A percentile compares a stretch with the other conserved stretches of the same genome.
These are phyloP conservation scores for Solanum tarijense DNA, from an alignment of 257 asterid genomes.

Conservation along the genomic window DNA sequence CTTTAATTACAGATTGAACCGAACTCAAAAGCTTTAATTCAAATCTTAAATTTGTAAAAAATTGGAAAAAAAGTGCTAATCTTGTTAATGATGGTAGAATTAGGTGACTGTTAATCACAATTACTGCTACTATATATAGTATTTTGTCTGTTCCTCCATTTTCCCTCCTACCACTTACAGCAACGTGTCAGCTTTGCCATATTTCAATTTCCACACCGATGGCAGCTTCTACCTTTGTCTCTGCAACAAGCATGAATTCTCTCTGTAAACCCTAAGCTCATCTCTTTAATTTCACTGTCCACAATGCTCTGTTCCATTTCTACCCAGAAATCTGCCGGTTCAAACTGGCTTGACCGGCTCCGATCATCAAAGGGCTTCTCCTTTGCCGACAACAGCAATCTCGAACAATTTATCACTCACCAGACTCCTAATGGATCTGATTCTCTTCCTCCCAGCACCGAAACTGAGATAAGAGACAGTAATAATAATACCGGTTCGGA, in stretches of 20 bases:
- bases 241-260: background rate
- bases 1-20: background rate
- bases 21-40: background rate
- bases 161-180: background rate
- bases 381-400: constrained; percentile 27
- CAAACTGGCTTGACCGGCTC: constrained; percentile 74
- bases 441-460: background rate
- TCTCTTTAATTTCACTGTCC: background rate
- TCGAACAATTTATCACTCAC: constrained; percentile 38
- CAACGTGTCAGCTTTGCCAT: background rate
- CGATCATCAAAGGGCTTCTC: constrained; percentile 73
- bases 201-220: background rate
- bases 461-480: background rate
- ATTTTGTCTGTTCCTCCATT: background rate
- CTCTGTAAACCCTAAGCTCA: background rate
- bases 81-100: background rate
- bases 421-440: constrained; percentile 23
- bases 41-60: background rate
- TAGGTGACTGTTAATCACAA: background rate
- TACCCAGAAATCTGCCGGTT: constrained; percentile 34
- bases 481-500: background rate
- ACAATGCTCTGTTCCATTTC: constrained; percentile 42
- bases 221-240: background rate
- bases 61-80: background rate
- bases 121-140: background rate